Evolutionary conservation across 306 rosid genomes (phyloP).

Genomic region (Dalbergia cochinchinensis): DNA sequence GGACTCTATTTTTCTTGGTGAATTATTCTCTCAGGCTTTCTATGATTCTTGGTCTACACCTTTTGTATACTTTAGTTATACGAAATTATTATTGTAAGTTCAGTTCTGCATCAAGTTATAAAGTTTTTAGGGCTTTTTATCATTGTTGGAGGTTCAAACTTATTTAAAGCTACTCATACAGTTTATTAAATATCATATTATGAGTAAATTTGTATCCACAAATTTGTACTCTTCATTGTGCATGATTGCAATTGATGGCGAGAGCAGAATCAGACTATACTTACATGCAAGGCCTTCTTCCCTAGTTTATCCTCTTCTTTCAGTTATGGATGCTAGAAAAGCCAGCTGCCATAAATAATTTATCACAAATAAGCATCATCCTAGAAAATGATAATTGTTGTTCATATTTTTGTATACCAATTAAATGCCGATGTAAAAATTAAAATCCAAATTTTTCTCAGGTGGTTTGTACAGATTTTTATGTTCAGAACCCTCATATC

Average conservation of each 20-base stretch:
- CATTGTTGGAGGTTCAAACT: conserved; percentile 20
- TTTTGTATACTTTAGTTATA: conserved; percentile 21
- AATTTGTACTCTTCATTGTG: background rate
- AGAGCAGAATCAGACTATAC: conserved; percentile 12
- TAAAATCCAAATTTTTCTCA: background rate
- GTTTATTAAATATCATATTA: conserved; percentile 10
- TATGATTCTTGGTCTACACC: background rate
- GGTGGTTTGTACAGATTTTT: background rate
- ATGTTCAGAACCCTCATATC: conserved; percentile 4
- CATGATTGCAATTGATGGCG: conserved; percentile 5
- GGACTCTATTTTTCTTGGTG: conserved; percentile 10
- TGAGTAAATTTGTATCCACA: conserved; percentile 7
- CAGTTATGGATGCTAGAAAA: background rate
- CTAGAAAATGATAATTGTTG: background rate
- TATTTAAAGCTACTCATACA: background rate
- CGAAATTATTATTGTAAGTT: conserved; percentile 2
- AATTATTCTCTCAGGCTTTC: conserved; percentile 1
- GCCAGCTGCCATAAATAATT: too few species aligned
- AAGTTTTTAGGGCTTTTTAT: conserved; percentile 8
- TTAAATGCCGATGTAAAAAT: background rate
- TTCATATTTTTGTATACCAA: background rate
- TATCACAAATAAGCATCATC: background rate
- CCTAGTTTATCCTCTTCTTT: background rate
- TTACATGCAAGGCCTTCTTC: conserved; percentile 14
- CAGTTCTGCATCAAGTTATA: background rate